Evolutionary conservation across 176 grass and related monocot species (phyloP).

Genomic region (Leersia perrieri): DNA sequence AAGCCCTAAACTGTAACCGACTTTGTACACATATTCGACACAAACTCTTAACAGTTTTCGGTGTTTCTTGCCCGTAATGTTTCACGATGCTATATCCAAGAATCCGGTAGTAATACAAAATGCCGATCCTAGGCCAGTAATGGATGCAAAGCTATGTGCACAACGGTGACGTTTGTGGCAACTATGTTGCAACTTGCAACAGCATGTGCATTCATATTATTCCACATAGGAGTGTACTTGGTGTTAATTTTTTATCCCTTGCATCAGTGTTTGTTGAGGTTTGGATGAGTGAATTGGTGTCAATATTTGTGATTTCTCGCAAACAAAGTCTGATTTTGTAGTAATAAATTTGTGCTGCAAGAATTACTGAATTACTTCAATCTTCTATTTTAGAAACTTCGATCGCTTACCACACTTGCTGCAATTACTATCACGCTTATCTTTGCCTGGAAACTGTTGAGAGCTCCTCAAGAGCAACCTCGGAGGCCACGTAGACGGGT

Average conservation of each 20-base stretch:
- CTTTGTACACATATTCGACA: too few relatives aligned
- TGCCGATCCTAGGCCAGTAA: background rate
- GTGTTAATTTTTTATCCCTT: background rate
- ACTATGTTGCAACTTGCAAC: background rate
- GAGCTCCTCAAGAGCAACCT: constrained; percentile 71
- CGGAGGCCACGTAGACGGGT: constrained; percentile 60
- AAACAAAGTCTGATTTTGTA: background rate
- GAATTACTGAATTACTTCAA: constrained; percentile 25
- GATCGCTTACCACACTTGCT: constrained; percentile 83
- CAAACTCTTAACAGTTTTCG: too few relatives aligned
- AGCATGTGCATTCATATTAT: background rate
- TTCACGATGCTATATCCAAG: background rate
- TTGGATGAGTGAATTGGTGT: background rate
- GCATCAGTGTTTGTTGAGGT: background rate
- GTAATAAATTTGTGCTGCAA: background rate
- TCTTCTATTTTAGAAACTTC: constrained; percentile 72
- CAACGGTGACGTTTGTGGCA: background rate
- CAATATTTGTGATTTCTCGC: background rate
- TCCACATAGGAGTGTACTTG: background rate
- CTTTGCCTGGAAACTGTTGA: constrained; percentile 91
- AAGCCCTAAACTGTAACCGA: too few relatives aligned
- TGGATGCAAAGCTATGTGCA: background rate
- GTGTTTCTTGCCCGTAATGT: background rate
- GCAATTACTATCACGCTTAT: constrained; percentile 77
- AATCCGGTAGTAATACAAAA: background rate